These are phyloP conservation scores for Gaeumannomyces sp. DNA, from an alignment of 2,329 filamentous ascomycete species.

Conservation along the genomic window DNA sequence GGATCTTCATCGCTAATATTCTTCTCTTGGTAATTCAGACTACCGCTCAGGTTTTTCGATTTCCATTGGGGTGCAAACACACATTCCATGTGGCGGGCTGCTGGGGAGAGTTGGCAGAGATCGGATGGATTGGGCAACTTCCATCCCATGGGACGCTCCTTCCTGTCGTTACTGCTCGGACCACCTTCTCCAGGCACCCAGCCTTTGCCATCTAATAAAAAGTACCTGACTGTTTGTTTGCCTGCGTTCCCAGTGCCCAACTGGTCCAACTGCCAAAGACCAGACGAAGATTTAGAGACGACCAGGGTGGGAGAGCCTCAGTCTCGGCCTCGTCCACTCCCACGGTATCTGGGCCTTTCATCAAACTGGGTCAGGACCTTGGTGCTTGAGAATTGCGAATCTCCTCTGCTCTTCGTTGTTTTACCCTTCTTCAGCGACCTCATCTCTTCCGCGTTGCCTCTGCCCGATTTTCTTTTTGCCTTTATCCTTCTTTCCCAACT, in stretches of 20 bases:
- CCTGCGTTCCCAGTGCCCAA: too few relatives aligned
- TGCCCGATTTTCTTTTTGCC: not conserved
- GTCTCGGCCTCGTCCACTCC: too few relatives aligned
- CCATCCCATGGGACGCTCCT: not conserved
- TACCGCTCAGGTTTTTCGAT: not conserved
- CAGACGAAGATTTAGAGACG: too few relatives aligned
- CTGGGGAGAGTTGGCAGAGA: not conserved
- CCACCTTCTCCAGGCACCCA: not conserved
- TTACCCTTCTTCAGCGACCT: too few relatives aligned
- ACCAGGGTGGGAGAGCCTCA: too few relatives aligned
- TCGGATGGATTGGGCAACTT: too few relatives aligned
- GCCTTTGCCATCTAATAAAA: too few relatives aligned
- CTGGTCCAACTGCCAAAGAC: too few relatives aligned
- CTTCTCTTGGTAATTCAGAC: not conserved
- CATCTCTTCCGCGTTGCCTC: too few relatives aligned
- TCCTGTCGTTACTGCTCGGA: not conserved
- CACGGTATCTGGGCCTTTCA: not conserved
- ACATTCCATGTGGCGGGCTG: not conserved
- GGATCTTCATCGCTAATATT: too few relatives aligned
- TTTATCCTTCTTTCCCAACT: not conserved
- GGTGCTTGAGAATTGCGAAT: not conserved
- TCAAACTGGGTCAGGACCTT: too few relatives aligned
- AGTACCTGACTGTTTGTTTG: not conserved
- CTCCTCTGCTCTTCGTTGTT: not conserved
- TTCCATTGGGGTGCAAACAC: too few relatives aligned